Evolutionary conservation across 75 land plant genomes (phyloP).

Genomic region (Isoetes taiwanensis): DNA sequence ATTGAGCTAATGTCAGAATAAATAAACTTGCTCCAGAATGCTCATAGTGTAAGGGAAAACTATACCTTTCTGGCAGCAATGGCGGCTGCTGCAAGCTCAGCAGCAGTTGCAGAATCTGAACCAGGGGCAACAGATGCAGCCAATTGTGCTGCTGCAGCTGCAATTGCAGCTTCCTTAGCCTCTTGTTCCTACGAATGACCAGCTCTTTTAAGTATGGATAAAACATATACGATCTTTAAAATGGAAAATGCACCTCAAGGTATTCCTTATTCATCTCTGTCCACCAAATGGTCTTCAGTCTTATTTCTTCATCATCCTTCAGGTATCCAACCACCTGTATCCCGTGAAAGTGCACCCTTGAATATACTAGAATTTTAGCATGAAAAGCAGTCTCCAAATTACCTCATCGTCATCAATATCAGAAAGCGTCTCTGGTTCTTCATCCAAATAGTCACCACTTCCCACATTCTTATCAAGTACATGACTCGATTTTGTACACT

Average conservation of each 20-base stretch:
- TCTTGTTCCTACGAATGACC: conserved; percentile 60
- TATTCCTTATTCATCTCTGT: conserved; percentile 86
- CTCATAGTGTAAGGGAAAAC: too few relatives aligned
- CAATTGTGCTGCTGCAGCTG: conserved; percentile 47
- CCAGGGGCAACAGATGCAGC: conserved; percentile 35
- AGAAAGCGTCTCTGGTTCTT: conserved; percentile 53
- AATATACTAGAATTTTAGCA: background rate
- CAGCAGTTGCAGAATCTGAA: conserved; percentile 41
- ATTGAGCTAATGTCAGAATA: too few relatives aligned
- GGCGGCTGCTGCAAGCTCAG: conserved; percentile 57
- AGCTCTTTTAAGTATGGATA: too few relatives aligned
- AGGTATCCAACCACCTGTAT: conserved; percentile 67
- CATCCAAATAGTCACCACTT: conserved; percentile 9
- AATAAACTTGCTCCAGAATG: too few relatives aligned
- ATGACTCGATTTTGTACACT: too few relatives aligned
- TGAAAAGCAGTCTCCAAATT: too few relatives aligned
- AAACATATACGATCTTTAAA: too few relatives aligned
- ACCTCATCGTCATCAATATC: conserved; percentile 97
- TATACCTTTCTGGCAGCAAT: too few relatives aligned
- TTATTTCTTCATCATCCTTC: conserved; percentile 69
- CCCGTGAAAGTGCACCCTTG: too few relatives aligned
- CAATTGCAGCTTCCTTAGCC: conserved; percentile 58
- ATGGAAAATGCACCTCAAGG: conserved; percentile 45
- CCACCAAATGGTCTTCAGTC: conserved; percentile 79
- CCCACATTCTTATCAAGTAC: too few relatives aligned